These are phyloP conservation scores for Nadsonia fulvescens DNA, from an alignment of 805 yeast species.

Conservation along the genomic window DNA sequence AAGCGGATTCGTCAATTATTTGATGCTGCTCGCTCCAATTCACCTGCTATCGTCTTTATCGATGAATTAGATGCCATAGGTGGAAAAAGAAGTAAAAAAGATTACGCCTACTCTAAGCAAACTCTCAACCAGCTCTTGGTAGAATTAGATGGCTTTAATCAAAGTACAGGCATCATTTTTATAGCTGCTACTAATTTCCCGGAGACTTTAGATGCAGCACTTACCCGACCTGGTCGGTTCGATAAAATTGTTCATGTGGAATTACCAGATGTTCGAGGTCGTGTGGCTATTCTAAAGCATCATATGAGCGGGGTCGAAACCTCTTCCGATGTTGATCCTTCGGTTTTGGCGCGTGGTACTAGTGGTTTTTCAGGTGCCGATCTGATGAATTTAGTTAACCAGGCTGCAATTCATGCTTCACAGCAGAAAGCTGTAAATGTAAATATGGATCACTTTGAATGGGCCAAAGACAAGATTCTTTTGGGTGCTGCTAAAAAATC, in stretches of 20 bases:
- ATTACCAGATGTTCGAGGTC: constrained; percentile 94
- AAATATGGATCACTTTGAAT: constrained; percentile 80
- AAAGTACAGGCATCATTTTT: constrained; percentile 80
- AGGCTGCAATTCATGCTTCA: constrained; percentile 95
- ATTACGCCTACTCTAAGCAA: constrained; percentile 96
- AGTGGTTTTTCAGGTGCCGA: constrained; percentile 99
- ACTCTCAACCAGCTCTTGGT: constrained; percentile 90
- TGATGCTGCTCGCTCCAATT: constrained; percentile 79
- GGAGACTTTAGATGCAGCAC: constrained; percentile 87
- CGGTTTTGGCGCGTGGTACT: constrained; percentile 87
- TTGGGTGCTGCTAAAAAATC: constrained; percentile 97
- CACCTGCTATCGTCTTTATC: constrained; percentile 93
- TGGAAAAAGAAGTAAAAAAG: constrained; percentile 91
- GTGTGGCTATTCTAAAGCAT: constrained; percentile 78
- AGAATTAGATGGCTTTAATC: constrained; percentile 84
- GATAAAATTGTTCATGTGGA: constrained; percentile 92
- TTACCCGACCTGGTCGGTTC: constrained; percentile 95
- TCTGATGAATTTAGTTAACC: constrained; percentile 84
- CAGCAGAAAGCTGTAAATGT: constrained; percentile 82
- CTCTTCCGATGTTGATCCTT: constrained; percentile 70
- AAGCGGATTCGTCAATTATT: constrained; percentile 91
- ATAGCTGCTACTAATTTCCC: constrained; percentile 99
- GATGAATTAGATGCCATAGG: constrained; percentile 99
- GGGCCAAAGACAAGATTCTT: constrained; percentile 97
- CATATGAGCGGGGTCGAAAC: constrained; percentile 85